Conservation (phyloP, 2,329 filamentous ascomycete genomes). For the Alternaria alternata region DNA sequence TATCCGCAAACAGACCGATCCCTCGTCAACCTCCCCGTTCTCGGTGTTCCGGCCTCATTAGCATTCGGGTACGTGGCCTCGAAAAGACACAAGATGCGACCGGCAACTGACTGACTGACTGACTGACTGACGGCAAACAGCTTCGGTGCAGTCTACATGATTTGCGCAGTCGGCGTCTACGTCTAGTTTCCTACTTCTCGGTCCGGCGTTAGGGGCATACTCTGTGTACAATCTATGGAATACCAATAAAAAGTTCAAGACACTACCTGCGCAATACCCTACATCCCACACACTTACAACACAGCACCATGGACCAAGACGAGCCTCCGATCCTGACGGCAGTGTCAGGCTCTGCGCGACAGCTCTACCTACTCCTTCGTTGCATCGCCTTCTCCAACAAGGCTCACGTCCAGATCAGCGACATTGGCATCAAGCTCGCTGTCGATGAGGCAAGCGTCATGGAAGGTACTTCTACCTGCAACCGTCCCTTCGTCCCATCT, state of each 20-base stretch:
- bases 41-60: conserved; percentile 86
- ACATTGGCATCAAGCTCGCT: conserved; percentile 85
- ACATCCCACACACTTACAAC: conserved; percentile 3
- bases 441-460: conserved; percentile 89
- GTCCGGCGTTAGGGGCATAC: conserved; percentile 39
- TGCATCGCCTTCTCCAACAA: conserved; percentile 69
- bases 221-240: conserved; percentile 49
- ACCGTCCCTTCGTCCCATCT: neutral
- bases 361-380: conserved; percentile 71
- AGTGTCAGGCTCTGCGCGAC: conserved; percentile 78
- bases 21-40: conserved; percentile 74
- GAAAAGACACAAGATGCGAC: neutral
- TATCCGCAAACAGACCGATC: conserved; percentile 84
- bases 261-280: conserved; percentile 14
- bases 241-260: conserved; percentile 49
- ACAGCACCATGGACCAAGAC: conserved; percentile 40
- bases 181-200: conserved; percentile 66
- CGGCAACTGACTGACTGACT: conserved; percentile 1
- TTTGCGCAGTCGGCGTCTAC: conserved; percentile 98
- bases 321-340: conserved; percentile 72
- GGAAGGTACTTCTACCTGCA: conserved; percentile 69
- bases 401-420: conserved; percentile 77
- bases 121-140: conserved; percentile 57
- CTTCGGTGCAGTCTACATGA: conserved; percentile 96
- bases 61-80: conserved; percentile 78